Conservation (phyloP, 1,284 basidiomycete species). For the Tremellales sp. region DNA sequence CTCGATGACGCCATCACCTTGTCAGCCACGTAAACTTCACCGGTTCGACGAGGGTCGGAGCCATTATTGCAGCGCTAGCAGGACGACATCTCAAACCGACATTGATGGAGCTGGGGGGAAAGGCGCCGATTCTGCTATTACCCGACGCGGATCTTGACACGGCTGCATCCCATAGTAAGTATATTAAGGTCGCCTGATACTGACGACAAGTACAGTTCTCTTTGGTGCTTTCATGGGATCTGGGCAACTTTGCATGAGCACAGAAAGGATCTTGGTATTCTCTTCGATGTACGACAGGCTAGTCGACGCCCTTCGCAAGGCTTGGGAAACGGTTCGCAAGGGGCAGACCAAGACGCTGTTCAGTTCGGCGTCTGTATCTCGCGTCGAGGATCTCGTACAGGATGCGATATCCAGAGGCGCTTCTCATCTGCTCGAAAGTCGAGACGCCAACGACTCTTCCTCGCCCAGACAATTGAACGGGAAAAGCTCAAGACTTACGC, state of each 20-base stretch:
- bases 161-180: constrained; percentile 52
- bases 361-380: constrained; percentile 54
- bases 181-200: neutral
- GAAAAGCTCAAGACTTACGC: constrained; percentile 56
- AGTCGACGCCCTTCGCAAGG: constrained; percentile 37
- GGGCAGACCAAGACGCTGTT: constrained; percentile 52
- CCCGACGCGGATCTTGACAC: constrained; percentile 60
- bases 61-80: constrained; percentile 40
- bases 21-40: constrained; percentile 54
- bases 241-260: constrained; percentile 68
- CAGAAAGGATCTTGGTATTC: constrained; percentile 65
- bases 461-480: constrained; percentile 10
- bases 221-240: constrained; percentile 60
- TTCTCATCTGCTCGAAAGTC: constrained; percentile 34
- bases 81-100: constrained; percentile 50
- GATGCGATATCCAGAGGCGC: constrained; percentile 58
- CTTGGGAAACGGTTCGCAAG: constrained; percentile 36
- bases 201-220: constrained; percentile 51
- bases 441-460: neutral
- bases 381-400: constrained; percentile 53
- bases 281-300: constrained; percentile 45
- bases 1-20: too few species aligned
- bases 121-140: constrained; percentile 53
- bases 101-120: constrained; percentile 52
- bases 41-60: constrained; percentile 50